Evolutionary conservation across 83 land plant species (phyloP), one percentile per base, ranked within the genome.

Genomic region (Picea abies): DNA sequence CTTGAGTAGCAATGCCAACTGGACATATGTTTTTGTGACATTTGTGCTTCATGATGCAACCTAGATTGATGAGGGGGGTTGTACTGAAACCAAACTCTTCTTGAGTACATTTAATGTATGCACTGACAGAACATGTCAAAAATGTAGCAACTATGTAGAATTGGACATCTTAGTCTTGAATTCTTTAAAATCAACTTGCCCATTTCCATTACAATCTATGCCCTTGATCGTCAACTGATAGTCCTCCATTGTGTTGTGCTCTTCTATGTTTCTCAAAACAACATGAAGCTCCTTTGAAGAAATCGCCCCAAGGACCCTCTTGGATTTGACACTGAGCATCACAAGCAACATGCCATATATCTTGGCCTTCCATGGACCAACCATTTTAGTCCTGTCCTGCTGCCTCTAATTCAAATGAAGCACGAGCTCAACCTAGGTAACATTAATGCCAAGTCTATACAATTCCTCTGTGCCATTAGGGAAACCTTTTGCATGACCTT

Each of bases 401-500:
- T 90, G 63, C 84, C 92, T 81, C 94, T 92, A 92, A 76, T 92
- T 92, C 67, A 90, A 35, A 82, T 92, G 91, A 41, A 89, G 92
- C 47, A 88, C 80, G 26, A 92, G 88, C 89, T 92, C 94, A 5
- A 90, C 94, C 77, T 92, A 88, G 26, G 94, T 92, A 52, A 92
- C 94, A 81, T 92, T 91, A 77, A 92, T 92, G 41, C 94, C 92
- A 22, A 92, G 94, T 35, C 94, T 84, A 72, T 92, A 92, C 91
- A 92, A 89, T 92, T 89, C 8, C 91, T 92, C 82, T 89, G 91
- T 8, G 94, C 86, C 94, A 92, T 92, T 78, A 88, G 73, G 6
- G 92, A 87, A 37, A 92, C 94, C 84, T 92, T 91, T 82, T 88
- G 94, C 19, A 90, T 90, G 63, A 90, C 94, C 89, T 92, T 92